These are phyloP conservation scores for Heterobasidion parviporum DNA, from an alignment of 1,284 basidiomycete genomes.

Conservation along the genomic window DNA sequence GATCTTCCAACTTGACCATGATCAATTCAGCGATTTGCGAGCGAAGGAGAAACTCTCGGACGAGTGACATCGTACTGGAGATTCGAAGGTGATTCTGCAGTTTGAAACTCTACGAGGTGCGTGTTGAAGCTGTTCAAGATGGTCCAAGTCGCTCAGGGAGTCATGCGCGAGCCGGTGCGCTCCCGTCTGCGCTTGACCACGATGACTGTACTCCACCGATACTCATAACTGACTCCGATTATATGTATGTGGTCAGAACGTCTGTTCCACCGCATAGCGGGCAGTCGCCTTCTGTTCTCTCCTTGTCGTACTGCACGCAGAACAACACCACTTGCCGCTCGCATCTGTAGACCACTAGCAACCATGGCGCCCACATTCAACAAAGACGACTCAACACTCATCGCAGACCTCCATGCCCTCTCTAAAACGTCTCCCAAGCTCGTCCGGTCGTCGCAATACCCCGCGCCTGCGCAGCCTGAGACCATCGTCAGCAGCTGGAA, in stretches of 20 bases:
- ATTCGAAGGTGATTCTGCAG: too few relatives aligned
- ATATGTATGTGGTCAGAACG: neutral
- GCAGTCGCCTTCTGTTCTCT: neutral
- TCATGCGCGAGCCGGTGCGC: too few relatives aligned
- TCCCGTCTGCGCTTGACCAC: too few relatives aligned
- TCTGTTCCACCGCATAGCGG: neutral
- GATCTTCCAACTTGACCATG: neutral
- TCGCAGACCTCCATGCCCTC: conserved; percentile 40
- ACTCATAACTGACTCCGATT: neutral
- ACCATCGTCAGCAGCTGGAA: conserved; percentile 79
- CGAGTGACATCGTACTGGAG: too few relatives aligned
- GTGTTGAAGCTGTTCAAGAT: too few relatives aligned
- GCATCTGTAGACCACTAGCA: neutral
- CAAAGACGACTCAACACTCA: conserved; percentile 48
- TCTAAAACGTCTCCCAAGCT: conserved; percentile 51
- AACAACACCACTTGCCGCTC: neutral
- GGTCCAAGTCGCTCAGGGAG: too few relatives aligned
- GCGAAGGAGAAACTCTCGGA: too few relatives aligned
- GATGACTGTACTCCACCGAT: too few relatives aligned
- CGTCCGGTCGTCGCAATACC: conserved; percentile 45
- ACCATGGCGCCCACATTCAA: neutral
- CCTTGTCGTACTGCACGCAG: neutral
- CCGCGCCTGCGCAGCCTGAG: conserved; percentile 43
- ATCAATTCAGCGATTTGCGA: too few relatives aligned
- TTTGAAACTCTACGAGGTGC: too few relatives aligned